Evolutionary conservation across 139 green algal species (phyloP), one percentile per base, ranked within the genome.

Genomic region (Chlorella sorokiniana): DNA sequence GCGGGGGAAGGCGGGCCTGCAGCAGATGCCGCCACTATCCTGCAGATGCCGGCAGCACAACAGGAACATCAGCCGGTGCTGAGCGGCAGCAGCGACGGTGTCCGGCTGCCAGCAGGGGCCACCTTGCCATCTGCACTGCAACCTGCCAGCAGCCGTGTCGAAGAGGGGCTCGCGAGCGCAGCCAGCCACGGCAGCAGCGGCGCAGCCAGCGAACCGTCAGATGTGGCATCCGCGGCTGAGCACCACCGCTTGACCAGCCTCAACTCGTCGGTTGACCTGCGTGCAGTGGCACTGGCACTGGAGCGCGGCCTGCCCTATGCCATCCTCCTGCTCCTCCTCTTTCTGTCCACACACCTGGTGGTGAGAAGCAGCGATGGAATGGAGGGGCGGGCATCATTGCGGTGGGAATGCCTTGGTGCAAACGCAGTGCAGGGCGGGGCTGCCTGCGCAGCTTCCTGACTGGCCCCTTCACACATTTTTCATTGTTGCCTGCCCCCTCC

Each of bases 261-360:
- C 8, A n/a, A 35, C 8, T 68, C 73, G 4, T 79, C 73, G 23
- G 52, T 79, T 23, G 73, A 79, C 27, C 6, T 79, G 37, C 59
- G 73, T 25, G 59, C 54, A 7, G 25, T 79, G 38, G 73, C 73
- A 11, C 29, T 79, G 8, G 73, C 52, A 9, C 44, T 92, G 41
- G 89, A 92, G 59, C 80, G 76, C 18, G 51, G 82, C 23, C 76
- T 83, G 25, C 89, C 89, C 5, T 92, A 84, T 42, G 44, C 88
- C 1, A 42, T 64, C 8, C 77, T 92, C 20, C 79, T 92, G 33
- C 41, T 77, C 6, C 51, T 91, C 23, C 42, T 92, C 0, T 92
- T 92, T 33, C n/a, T 87, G 2, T 83, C 74, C 31, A n/a, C 81
- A 20, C 86, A 89, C 44, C 67, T 82, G 1, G 52, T 42, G 35